Evolutionary conservation across 495 filamentous ascomycete genomes (phyloP).

Genomic region (Tuber calosporum): DNA sequence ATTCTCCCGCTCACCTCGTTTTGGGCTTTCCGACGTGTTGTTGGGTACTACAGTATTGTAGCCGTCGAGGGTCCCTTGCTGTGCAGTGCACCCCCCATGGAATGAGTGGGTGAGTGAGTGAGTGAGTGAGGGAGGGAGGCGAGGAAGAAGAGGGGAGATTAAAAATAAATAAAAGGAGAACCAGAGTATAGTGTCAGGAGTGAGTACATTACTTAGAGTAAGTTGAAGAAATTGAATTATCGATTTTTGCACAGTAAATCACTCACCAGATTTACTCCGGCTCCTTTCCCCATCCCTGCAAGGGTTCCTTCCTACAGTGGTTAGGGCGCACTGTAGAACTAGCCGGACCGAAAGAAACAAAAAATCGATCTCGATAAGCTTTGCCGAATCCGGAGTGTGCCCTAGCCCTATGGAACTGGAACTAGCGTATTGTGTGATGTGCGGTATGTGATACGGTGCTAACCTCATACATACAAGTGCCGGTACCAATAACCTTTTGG

Average conservation of each 20-base stretch:
- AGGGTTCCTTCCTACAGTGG: not conserved
- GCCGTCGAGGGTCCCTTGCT: not conserved
- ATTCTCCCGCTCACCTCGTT: not conserved
- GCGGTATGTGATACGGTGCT: too few species aligned
- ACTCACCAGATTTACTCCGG: not conserved
- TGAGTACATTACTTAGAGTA: too few species aligned
- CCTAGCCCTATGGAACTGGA: not conserved
- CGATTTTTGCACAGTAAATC: not conserved
- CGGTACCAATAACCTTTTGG: too few species aligned
- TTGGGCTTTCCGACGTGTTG: not conserved
- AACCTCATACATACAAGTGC: not conserved
- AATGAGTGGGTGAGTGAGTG: not conserved
- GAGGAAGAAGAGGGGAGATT: not conserved
- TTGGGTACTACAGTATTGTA: not conserved
- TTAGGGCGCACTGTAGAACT: not conserved
- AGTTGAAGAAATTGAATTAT: too few species aligned
- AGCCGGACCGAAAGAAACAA: not conserved
- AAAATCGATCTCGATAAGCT: not conserved
- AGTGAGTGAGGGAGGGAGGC: not conserved
- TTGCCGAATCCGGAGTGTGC: not conserved
- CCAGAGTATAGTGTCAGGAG: not conserved
- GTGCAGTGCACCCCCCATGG: not conserved
- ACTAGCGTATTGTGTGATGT: not conserved
- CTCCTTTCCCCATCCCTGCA: not conserved
- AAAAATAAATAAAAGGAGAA: not conserved